Conservation (phyloP, 1,284 basidiomycete species). For the Golubevia pallescens region DNA sequence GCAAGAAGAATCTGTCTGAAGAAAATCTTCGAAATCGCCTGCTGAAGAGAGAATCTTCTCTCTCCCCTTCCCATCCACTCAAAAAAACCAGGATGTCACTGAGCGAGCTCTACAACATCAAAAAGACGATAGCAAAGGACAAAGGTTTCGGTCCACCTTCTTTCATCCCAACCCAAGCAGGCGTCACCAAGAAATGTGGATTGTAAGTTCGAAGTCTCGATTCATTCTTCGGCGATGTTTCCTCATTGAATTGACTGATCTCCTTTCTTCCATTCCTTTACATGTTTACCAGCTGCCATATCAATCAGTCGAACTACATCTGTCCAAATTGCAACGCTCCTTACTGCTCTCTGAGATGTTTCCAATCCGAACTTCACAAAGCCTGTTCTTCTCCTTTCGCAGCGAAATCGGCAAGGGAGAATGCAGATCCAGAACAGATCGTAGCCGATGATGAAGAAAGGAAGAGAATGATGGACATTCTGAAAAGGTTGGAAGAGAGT, state of each 20-base stretch:
- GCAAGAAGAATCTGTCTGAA: no score
- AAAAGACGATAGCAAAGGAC: slow-evolving; percentile 25
- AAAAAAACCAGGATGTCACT: slow-evolving; percentile 22
- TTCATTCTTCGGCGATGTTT: slow-evolving; percentile 24
- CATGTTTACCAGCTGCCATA: slow-evolving; percentile 28
- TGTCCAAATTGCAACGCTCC: slow-evolving; percentile 49
- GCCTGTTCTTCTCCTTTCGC: slow-evolving; percentile 32
- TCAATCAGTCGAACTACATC: slow-evolving; percentile 27
- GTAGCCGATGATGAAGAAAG: slow-evolving; percentile 13
- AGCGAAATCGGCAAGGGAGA: slow-evolving; percentile 5
- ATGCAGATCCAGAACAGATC: slow-evolving; percentile 7
- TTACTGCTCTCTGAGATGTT: slow-evolving; percentile 47
- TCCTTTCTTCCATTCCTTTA: not conserved
- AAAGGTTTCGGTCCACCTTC: slow-evolving; percentile 18
- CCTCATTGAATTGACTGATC: slow-evolving; percentile 34
- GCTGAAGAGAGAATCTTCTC: no score
- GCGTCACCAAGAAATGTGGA: slow-evolving; percentile 1
- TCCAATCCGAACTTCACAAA: slow-evolving; percentile 26
- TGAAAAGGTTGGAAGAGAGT: slow-evolving; percentile 3
- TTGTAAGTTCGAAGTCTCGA: not conserved
- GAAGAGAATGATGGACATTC: slow-evolving; percentile 5
- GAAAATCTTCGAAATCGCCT: no score
- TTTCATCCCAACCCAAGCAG: slow-evolving; percentile 17
- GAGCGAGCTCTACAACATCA: slow-evolving; percentile 43
- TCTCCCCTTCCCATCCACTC: no score